These are phyloP conservation scores for Ceratopteris richardii DNA, from an alignment of 75 land plant species.

Conservation along the genomic window DNA sequence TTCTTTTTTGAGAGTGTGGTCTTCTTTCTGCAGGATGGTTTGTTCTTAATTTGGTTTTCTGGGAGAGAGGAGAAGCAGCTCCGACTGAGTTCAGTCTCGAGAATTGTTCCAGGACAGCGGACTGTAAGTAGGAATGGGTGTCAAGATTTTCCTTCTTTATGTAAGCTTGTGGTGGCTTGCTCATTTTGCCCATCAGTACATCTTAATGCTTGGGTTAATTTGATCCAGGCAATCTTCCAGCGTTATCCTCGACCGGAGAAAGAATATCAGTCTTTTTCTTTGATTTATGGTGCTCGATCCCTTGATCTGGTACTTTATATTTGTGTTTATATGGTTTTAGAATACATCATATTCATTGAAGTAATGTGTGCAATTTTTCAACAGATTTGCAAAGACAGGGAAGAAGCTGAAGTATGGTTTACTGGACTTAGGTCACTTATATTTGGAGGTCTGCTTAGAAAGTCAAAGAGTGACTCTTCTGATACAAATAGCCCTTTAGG, in stretches of 20 bases:
- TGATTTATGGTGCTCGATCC: conserved; percentile 51
- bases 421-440: conserved; percentile 47
- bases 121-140: conserved; percentile 36
- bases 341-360: too few relatives aligned
- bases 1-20: too few relatives aligned
- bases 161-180: too few relatives aligned
- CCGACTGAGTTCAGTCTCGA: conserved; percentile 33
- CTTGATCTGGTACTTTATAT: conserved; percentile 46
- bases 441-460: conserved; percentile 39
- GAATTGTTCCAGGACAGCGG: conserved; percentile 62
- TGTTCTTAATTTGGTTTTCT: conserved; percentile 54
- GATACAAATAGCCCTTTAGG: conserved; percentile 11
- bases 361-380: background rate
- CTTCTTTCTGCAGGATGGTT: conserved; percentile 44
- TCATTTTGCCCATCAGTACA: too few relatives aligned
- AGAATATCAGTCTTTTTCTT: conserved; percentile 72
- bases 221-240: conserved; percentile 52
- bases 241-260: conserved; percentile 73
- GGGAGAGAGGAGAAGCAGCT: conserved; percentile 45
- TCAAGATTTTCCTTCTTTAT: too few relatives aligned
- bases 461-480: conserved; percentile 46
- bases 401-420: conserved; percentile 65
- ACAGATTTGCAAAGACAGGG: conserved; percentile 71
- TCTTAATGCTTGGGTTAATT: too few relatives aligned
- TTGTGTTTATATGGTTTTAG: too few relatives aligned